Base-by-base conservation (phyloP, 176 grass and related monocot species). In the Aechmea fasciata region DNA sequence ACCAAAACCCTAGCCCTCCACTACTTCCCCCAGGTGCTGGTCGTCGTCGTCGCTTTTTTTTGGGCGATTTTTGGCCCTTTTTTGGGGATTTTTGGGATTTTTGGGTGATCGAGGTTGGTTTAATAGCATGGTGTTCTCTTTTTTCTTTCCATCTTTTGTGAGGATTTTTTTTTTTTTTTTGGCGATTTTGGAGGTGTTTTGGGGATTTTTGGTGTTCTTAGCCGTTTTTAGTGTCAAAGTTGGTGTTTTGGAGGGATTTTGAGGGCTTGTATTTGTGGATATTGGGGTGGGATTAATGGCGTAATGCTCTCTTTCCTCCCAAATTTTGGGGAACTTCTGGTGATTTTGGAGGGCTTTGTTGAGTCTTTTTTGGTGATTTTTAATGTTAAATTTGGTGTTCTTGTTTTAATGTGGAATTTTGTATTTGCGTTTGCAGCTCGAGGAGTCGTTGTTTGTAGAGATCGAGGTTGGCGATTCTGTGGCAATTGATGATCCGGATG, bases 391-490 rank as follows among this genome's bases (percentile, higher is more conserved):
- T 59, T 59, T 19, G n/a, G 54, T 20, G 15, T 59, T 57, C 9
- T n/a, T 17, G 1, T 57, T 11, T 6, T 2, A 59, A 62, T 47
- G 22, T 66, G 49, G 7, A 13, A 71, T 22, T 66, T 17, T 41
- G 51, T n/a, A 65, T 47, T 12, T 12, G 11, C 53, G 50, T 4
- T 49, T 22, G 20, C 80, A 91, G 85, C 66, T 96, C 13, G 80
- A 80, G 0, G 51, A 50, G 28, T 77, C 59, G 64, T 49, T 77
- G 2, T 88, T 88, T 51, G 78, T 96, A 72, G 85, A 91, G 80
- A 81, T 91, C 41, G 85, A 85, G 52, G 72, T 88, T 19, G 91
- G 91, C 12, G 82, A 66, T 62, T 83, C 85, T 33, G 55, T 86
- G 48, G 26, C 57, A 41, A 74, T 96, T 67, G 85, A 88, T 17